These are phyloP conservation scores for Salvia sclarea DNA, from an alignment of 305 asterid species.

Conservation along the genomic window DNA sequence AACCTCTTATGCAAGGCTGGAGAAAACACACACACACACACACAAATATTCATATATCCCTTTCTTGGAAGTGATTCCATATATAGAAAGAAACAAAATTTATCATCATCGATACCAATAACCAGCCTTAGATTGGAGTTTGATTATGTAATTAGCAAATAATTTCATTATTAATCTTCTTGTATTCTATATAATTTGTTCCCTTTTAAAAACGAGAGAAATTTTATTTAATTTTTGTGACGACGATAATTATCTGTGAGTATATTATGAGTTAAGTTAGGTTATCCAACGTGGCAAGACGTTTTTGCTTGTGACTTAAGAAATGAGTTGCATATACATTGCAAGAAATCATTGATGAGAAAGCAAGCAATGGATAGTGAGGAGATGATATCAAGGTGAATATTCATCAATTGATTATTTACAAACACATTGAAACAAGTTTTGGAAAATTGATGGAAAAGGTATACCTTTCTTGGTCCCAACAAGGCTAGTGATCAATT, in stretches of 20 bases:
- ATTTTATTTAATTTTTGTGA: no score
- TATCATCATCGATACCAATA: background rate
- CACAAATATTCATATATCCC: background rate
- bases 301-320: slow-evolving; percentile 14
- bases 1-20: slow-evolving; percentile 1
- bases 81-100: background rate
- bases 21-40: background rate
- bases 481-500: background rate
- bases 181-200: background rate
- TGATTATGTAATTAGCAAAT: background rate
- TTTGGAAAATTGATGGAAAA: background rate
- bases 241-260: no score
- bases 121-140: background rate
- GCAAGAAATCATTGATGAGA: slow-evolving; percentile 29
- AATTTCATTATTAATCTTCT: background rate
- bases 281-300: background rate
- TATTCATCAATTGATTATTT: background rate
- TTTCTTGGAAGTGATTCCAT: slow-evolving; percentile 1
- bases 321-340: no score
- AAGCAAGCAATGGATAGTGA: slow-evolving; percentile 29
- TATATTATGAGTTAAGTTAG: no score
- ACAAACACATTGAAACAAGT: background rate
- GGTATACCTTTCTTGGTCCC: background rate
- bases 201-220: no score
- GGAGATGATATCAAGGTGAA: no score